Evolutionary conservation across 1,284 basidiomycete species (phyloP).

Genomic region (Austroboletus rostrupii): DNA sequence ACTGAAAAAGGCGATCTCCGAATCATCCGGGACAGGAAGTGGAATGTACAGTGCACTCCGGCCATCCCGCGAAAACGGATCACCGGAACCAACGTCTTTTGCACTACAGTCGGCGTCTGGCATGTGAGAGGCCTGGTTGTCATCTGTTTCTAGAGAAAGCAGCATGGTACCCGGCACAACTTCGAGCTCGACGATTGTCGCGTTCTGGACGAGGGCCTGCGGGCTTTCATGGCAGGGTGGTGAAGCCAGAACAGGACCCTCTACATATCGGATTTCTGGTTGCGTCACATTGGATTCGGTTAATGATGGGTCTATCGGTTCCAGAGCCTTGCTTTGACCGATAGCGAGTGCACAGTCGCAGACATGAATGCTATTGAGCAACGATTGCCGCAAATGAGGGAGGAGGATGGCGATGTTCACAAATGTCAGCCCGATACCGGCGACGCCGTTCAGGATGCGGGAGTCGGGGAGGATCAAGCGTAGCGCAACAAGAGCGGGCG

Average conservation of each 20-base stretch:
- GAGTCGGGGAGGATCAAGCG: slow-evolving; percentile 27
- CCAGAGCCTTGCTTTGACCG: not conserved
- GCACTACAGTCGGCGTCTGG: not conserved
- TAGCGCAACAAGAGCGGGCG: slow-evolving; percentile 24
- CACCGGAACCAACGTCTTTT: not conserved
- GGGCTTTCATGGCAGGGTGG: not conserved
- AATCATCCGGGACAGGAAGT: slow-evolving; percentile 17
- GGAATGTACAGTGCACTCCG: slow-evolving; percentile 7
- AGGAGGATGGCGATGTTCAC: slow-evolving; percentile 23
- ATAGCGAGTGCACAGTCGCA: not conserved
- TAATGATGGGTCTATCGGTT: not conserved
- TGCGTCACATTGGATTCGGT: not conserved
- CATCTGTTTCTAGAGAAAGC: not conserved
- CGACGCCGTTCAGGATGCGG: slow-evolving; percentile 25
- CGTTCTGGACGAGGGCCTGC: not conserved
- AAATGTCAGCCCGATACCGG: slow-evolving; percentile 26
- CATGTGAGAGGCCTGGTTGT: not conserved
- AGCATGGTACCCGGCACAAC: not conserved
- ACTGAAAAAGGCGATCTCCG: slow-evolving; percentile 20
- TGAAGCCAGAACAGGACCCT: not conserved
- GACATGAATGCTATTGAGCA: slow-evolving; percentile 13
- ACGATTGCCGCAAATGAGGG: slow-evolving; percentile 23
- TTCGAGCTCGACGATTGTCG: slow-evolving; percentile 3
- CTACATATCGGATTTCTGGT: not conserved
- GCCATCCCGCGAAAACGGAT: slow-evolving; percentile 4